Evolutionary conservation across 257 asterid species (phyloP), one percentile per base, ranked within the genome.

Genomic region (Jasminum sambac): DNA sequence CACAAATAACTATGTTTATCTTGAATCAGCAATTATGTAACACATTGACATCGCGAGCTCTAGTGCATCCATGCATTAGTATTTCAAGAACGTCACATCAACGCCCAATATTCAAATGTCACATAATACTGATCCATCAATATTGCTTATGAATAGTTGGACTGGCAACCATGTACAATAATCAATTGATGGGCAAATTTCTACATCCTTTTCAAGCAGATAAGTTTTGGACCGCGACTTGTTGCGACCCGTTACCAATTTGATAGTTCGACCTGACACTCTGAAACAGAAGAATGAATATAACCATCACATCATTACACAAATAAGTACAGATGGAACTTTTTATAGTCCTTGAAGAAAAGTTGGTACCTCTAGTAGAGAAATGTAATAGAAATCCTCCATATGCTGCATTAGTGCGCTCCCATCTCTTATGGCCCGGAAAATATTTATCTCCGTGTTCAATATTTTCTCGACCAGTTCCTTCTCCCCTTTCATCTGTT

Each of bases 351-450:
- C 4, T 4, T 11, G n/a, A 50, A 42, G 43, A 1, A 66, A 68
- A 30, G 9, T 8, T 26, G 19, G 63, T 80, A 94, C 99, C 99
- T 94, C 97, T 61, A 94, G 86, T 72, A 94, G 78, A 5, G 96
- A 76, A 40, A 94, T 78, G 74, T 94, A 94, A 62, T 94, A 94
- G 87, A 94, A 94, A 81, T 94, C 97, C 81, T 94, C 99, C 99
- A 94, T 94, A 58, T 94, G 99, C 84, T 94, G 99, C 99, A 91
- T 91, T 7, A 94, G 95, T 63, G 96, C 99, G 84, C 89, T 94
- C 55, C 97, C 99, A 76, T 94, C 99, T 87, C 99, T 85, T 52
- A 94, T 91, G n/a, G 97, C 67, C 7, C 81, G 95, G 86, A 94
- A 94, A 59, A 94, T 89, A 71, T 86, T 94, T 50, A 94, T 94